phyloP scores from a whole-genome alignment of 2,329 filamentous ascomycete species.

The Pseudogymnoascus destructans region DNA sequence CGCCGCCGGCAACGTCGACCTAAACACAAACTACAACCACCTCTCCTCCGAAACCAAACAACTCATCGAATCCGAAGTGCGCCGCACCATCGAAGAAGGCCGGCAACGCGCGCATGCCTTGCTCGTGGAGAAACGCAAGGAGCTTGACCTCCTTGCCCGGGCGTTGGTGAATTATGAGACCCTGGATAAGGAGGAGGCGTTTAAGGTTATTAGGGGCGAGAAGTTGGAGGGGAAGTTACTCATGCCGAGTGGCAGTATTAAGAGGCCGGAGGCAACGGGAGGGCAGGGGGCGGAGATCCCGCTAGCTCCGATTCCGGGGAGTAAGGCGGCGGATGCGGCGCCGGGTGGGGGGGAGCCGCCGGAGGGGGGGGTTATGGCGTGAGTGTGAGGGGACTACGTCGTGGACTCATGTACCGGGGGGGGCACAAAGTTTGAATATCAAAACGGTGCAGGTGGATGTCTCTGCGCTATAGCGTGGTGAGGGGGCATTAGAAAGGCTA shows the following conservation, averaged over 20 bases:
- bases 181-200: constrained; percentile 74
- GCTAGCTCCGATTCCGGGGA: constrained; percentile 9
- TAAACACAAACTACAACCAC: constrained; percentile 64
- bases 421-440: not conserved
- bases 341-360: not conserved
- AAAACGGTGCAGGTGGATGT: not conserved
- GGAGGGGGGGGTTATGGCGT: constrained; percentile 10
- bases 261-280: constrained; percentile 40
- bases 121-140: constrained; percentile 61
- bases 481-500: not conserved
- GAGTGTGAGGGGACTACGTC: not conserved
- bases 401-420: not conserved
- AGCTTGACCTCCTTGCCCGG: constrained; percentile 76
- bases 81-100: constrained; percentile 69
- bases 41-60: constrained; percentile 79
- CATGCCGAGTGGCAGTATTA: constrained; percentile 47
- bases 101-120: constrained; percentile 60
- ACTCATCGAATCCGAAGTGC: constrained; percentile 78
- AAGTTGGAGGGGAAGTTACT: constrained; percentile 58
- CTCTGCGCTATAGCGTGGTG: not conserved
- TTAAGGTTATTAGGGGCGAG: constrained; percentile 79
- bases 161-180: constrained; percentile 93
- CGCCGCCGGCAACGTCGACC: constrained; percentile 78
- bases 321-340: not conserved
- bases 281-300: not conserved